Base-by-base conservation (phyloP, 2,329 filamentous ascomycete genomes). In the Colletotrichum eremochloae region DNA sequence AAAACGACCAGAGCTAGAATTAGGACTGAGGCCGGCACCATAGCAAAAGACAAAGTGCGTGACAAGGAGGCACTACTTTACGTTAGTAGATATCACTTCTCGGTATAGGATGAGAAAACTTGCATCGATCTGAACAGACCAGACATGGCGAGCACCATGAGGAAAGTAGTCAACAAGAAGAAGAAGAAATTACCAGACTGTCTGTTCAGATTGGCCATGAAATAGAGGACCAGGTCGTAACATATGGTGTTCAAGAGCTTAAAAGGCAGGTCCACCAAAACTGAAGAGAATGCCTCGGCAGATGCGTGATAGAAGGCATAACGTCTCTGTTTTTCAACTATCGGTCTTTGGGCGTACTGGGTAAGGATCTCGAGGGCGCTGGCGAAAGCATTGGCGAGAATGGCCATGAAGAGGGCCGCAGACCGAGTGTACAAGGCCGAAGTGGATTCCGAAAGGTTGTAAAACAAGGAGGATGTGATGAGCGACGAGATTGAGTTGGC, bases 171-270 rank as follows among this genome's bases (percentile, higher is more conserved):
- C 40, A 84, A 77, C 72, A 87, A 87, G 1, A 82, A 84, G 74
- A 88, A 86, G 76, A 89, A 89, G 77, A 89, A 89, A 0, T 85
- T 80, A 12, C 86, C 87, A 2, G 89, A 82, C 67, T 86, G 84
- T 58, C 88, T 84, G 68, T 87, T 84, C 9, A 93, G 83, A 71
- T 90, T 87, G 0, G 88, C 87, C 88, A 92, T 88, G 78, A 92
- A 92, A 81, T 93, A 93, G 1, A 92, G 78, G 2, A 87, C 84
- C 65, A 91, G 61, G 76, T 92, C 92, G 84, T 91, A 92, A 8
- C 84, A 81, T 72, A 92, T 83, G 1, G 87, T 81, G 73, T 89
- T 89, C 11, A 72, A 6, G 15, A 76, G 81, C 80, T 76, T 85
- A 80, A 80, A 75, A 61, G 73, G 73, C 42, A 74, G 67, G 20